Conservation (phyloP, 2,329 filamentous ascomycete species). For the Diaporthe ampelina region DNA sequence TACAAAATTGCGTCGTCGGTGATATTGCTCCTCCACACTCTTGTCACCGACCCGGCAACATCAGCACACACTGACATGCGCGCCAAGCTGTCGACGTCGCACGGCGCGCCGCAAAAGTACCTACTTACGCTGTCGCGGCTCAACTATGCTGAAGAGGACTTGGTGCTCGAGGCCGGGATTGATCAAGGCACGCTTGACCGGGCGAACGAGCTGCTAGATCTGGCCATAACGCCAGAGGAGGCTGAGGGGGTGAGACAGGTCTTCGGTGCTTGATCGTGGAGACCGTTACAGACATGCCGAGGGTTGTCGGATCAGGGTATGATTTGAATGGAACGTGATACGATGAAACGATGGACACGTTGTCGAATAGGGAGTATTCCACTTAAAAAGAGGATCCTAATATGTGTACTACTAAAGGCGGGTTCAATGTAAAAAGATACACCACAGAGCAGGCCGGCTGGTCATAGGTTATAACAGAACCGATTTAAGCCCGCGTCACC, state of each 20-base stretch:
- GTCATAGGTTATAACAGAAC: not conserved
- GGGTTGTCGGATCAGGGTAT: not conserved
- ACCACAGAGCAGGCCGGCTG: not conserved
- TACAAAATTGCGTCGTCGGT: constrained; percentile 63
- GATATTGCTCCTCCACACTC: constrained; percentile 64
- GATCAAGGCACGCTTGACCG: constrained; percentile 83
- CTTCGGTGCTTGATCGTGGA: constrained; percentile 48
- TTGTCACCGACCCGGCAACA: constrained; percentile 64
- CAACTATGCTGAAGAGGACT: constrained; percentile 85
- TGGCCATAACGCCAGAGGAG: constrained; percentile 82
- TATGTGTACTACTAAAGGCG: constrained; percentile 2
- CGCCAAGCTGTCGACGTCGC: constrained; percentile 77
- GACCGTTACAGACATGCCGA: not conserved
- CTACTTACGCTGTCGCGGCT: constrained; percentile 84
- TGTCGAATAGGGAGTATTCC: not conserved
- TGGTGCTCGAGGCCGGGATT: constrained; percentile 82
- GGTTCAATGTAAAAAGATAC: not conserved
- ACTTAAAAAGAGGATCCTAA: not conserved
- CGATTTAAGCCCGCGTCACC: not conserved
- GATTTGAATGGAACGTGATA: not conserved
- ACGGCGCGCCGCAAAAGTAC: constrained; percentile 85
- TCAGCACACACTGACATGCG: constrained; percentile 71
- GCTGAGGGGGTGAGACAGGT: constrained; percentile 58
- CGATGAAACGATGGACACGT: not conserved
- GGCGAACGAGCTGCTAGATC: constrained; percentile 85